These are phyloP conservation scores for Coniosporium apollinis DNA, from an alignment of 495 filamentous ascomycete genomes.

Conservation along the genomic window DNA sequence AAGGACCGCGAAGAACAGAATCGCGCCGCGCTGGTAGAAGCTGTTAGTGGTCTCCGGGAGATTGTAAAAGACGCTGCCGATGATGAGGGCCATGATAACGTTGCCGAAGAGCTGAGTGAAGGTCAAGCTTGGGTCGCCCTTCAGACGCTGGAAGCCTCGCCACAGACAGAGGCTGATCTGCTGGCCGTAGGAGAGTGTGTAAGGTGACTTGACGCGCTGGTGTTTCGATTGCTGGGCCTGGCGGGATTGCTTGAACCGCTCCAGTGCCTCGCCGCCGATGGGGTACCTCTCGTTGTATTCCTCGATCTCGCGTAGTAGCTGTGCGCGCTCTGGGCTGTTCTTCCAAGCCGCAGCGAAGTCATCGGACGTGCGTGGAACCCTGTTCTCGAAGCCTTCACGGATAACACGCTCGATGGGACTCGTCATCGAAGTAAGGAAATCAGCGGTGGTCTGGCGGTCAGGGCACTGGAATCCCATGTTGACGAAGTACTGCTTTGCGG, in stretches of 20 bases:
- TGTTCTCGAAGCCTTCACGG: slow-evolving; percentile 14
- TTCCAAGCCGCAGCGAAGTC: slow-evolving; percentile 13
- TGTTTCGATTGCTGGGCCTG: slow-evolving; percentile 41
- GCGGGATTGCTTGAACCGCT: slow-evolving; percentile 43
- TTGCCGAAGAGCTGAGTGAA: slow-evolving; percentile 58
- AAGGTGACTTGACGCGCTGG: slow-evolving; percentile 16
- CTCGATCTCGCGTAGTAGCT: slow-evolving; percentile 8
- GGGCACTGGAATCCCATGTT: slow-evolving; percentile 24
- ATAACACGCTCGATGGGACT: slow-evolving; percentile 9
- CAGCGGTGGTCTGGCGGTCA: slow-evolving; percentile 11
- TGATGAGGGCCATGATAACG: slow-evolving; percentile 54
- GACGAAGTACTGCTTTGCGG: slow-evolving; percentile 45
- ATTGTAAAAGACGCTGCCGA: slow-evolving; percentile 72
- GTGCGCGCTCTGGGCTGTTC: slow-evolving; percentile 2
- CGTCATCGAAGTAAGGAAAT: slow-evolving; percentile 16
- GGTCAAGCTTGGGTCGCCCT: slow-evolving; percentile 54
- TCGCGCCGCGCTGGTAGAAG: slow-evolving; percentile 65
- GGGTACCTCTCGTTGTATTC: slow-evolving; percentile 7
- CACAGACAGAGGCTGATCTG: slow-evolving; percentile 32
- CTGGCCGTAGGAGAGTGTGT: slow-evolving; percentile 13
- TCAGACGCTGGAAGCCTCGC: slow-evolving; percentile 54
- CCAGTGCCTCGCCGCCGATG: slow-evolving; percentile 13
- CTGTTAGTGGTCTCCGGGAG: slow-evolving; percentile 40
- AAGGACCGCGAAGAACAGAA: slow-evolving; percentile 79
- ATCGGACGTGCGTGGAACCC: slow-evolving; percentile 15